Evolutionary conservation across 1,284 basidiomycete species (phyloP).

Genomic region (Anthracocystis setariae): DNA sequence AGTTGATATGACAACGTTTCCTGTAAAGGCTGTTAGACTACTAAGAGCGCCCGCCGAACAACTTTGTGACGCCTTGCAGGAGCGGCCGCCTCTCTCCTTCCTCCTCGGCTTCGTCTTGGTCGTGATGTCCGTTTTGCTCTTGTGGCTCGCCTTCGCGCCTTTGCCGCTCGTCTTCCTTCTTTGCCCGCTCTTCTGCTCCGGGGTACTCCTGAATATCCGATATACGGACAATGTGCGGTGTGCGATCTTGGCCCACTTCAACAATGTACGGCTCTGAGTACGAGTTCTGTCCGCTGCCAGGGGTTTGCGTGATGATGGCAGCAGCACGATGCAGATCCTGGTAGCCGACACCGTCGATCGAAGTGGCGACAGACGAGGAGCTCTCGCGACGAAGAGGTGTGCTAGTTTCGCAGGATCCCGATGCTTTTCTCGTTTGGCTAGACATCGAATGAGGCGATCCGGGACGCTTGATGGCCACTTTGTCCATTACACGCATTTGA

Average conservation of each 20-base stretch:
- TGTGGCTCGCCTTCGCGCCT: constrained; percentile 1
- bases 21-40: constrained; percentile 2
- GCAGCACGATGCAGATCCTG: constrained; percentile 32
- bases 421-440: constrained; percentile 17
- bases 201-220: constrained; percentile 49
- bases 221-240: constrained; percentile 37
- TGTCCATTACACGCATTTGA: constrained; percentile 48
- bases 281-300: constrained; percentile 26
- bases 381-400: constrained; percentile 32
- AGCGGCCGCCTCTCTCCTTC: constrained; percentile 32
- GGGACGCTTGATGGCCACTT: constrained; percentile 58
- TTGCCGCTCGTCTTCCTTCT: constrained; percentile 14
- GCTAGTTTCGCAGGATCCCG: constrained; percentile 24
- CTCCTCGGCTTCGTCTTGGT: constrained; percentile 6
- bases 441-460: constrained; percentile 36
- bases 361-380: constrained; percentile 28
- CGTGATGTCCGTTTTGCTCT: constrained; percentile 1
- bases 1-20: neutral
- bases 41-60: constrained; percentile 15
- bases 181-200: constrained; percentile 28
- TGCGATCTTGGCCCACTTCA: constrained; percentile 51
- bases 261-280: constrained; percentile 56
- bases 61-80: constrained; percentile 30
- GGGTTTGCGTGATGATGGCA: constrained; percentile 17
- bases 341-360: constrained; percentile 23